Evolutionary conservation across 345 rosid genomes (phyloP).

Genomic region (Corchorus olitorius): DNA sequence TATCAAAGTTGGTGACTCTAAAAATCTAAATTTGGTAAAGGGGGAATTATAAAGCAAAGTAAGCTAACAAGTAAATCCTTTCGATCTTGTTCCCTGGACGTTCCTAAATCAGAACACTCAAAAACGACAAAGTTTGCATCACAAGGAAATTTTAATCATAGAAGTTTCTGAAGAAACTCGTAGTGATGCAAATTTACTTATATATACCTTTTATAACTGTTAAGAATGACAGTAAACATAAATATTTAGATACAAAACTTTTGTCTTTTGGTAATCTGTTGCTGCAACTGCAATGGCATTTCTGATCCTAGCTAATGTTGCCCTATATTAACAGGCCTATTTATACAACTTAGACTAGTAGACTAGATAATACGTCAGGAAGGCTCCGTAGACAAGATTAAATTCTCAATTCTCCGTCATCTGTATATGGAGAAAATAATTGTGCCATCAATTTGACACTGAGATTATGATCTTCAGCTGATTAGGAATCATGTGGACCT

Average conservation of each 20-base stretch:
- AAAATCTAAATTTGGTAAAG: not conserved
- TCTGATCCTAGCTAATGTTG: not conserved
- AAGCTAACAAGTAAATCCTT: not conserved
- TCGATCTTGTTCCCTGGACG: too few relatives aligned
- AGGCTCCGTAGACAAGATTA: not conserved
- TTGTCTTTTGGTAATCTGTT: not conserved
- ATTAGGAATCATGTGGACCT: slow-evolving; percentile 26
- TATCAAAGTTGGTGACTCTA: not conserved
- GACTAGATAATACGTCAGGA: not conserved
- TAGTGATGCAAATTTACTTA: not conserved
- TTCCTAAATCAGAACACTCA: too few relatives aligned
- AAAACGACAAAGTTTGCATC: too few relatives aligned
- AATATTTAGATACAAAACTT: slow-evolving; percentile 3
- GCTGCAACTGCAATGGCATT: not conserved
- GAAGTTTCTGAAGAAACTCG: not conserved
- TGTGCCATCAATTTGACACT: not conserved
- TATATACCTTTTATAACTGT: not conserved
- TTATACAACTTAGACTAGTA: not conserved
- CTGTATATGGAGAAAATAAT: not conserved
- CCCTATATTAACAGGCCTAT: not conserved
- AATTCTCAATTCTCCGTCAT: not conserved
- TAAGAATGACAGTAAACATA: too few relatives aligned
- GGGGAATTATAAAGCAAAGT: not conserved
- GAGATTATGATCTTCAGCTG: not conserved
- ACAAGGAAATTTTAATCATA: too few relatives aligned